phyloP scores from a whole-genome alignment of 2,329 filamentous ascomycete genomes.

The Pyricularia grisea region DNA sequence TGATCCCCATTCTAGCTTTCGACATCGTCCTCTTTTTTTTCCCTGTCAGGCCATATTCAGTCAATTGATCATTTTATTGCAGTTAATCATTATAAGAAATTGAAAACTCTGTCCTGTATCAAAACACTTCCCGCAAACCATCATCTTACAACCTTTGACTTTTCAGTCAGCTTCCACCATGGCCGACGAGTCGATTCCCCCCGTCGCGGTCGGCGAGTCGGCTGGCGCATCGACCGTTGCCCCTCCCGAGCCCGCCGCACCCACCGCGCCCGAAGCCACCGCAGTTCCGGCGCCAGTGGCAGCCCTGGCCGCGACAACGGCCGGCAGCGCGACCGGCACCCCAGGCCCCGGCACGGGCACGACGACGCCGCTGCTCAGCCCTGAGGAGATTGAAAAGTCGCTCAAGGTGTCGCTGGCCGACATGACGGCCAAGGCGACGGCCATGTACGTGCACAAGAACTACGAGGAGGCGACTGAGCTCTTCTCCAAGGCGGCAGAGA shows the following conservation, averaged over 20 bases:
- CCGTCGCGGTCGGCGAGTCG: not conserved
- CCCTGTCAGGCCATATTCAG: not conserved
- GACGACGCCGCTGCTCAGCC: conserved; percentile 20
- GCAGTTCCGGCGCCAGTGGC: not conserved
- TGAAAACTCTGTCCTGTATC: not conserved
- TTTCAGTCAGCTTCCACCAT: conserved; percentile 5
- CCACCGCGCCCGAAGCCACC: not conserved
- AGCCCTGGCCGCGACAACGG: conserved; percentile 5
- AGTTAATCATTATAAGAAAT: not conserved
- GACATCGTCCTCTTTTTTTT: not conserved
- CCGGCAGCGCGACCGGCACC: conserved; percentile 14
- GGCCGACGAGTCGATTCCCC: conserved; percentile 9
- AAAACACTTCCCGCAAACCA: not conserved
- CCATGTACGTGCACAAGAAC: conserved; percentile 83
- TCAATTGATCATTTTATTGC: not conserved
- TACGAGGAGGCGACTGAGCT: conserved; percentile 78
- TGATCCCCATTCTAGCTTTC: not conserved
- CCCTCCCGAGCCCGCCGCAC: not conserved
- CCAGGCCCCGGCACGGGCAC: conserved; percentile 19
- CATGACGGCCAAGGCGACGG: conserved; percentile 69
- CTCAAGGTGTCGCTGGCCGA: conserved; percentile 61
- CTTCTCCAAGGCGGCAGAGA: conserved; percentile 79
- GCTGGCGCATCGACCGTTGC: not conserved
- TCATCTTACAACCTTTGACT: not conserved
- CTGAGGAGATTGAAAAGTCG: conserved; percentile 21